These are phyloP conservation scores for Phycomyces blakesleeanus DNA, from an alignment of 192 early-diverging fungal genomes.

Conservation along the genomic window DNA sequence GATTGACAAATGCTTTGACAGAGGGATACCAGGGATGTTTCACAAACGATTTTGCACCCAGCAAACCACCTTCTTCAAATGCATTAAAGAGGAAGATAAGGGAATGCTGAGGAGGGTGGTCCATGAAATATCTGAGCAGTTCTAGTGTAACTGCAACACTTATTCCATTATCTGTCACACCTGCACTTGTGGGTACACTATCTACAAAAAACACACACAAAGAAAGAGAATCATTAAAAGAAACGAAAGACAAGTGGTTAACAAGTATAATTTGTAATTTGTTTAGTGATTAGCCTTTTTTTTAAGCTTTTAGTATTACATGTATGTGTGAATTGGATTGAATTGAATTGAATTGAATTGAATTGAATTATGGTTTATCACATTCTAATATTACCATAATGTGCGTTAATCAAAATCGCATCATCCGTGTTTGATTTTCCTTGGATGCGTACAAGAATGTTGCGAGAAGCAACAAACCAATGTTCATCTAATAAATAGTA, in stretches of 20 bases:
- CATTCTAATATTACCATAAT: slow-evolving; percentile 60
- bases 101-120: slow-evolving; percentile 51
- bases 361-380: no score
- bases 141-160: slow-evolving; percentile 57
- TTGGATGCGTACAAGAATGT: slow-evolving; percentile 16
- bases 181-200: slow-evolving; percentile 60
- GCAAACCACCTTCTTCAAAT: slow-evolving; percentile 62
- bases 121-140: slow-evolving; percentile 53
- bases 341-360: no score
- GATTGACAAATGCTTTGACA: slow-evolving; percentile 61
- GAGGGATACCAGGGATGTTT: slow-evolving; percentile 59
- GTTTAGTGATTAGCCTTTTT: no score
- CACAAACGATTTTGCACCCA: slow-evolving; percentile 57
- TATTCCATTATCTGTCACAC: slow-evolving; percentile 67
- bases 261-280: no score
- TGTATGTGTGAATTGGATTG: no score
- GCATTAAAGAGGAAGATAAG: slow-evolving; percentile 74
- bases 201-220: slow-evolving; percentile 33
- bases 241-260: no score
- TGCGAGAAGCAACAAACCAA: slow-evolving; percentile 21
- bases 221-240: neutral
- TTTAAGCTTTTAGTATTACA: no score
- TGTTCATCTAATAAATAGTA: slow-evolving; percentile 6
- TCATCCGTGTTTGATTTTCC: slow-evolving; percentile 23
- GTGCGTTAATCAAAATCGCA: slow-evolving; percentile 57